Evolutionary conservation across 2,329 filamentous ascomycete species (phyloP).

Genomic region (Xenoacremonium recifei): DNA sequence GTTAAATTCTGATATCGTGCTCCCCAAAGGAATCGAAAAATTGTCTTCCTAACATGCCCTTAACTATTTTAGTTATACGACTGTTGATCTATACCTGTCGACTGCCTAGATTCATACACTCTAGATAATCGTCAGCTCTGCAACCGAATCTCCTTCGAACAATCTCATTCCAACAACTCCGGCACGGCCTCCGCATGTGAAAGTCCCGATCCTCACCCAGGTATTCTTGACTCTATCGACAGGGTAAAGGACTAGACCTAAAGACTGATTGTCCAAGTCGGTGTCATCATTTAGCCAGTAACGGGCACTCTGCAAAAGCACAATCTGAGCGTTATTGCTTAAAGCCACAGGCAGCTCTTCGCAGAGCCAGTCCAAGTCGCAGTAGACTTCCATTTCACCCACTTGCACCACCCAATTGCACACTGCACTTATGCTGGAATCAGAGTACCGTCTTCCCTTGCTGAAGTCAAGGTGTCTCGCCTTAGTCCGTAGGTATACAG

Average conservation of each 20-base stretch:
- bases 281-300: background rate
- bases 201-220: background rate
- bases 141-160: background rate
- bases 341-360: background rate
- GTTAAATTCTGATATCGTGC: no score
- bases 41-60: no score
- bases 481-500: background rate
- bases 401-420: background rate
- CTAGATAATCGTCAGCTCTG: background rate
- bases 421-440: background rate
- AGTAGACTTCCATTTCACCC: background rate
- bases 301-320: background rate
- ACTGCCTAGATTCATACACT: background rate
- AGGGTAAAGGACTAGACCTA: background rate
- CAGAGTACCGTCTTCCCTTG: background rate
- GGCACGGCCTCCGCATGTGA: background rate
- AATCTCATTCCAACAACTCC: background rate
- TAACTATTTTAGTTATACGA: no score
- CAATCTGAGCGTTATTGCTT: background rate
- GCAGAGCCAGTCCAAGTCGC: background rate
- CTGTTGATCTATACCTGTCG: no score
- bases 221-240: background rate
- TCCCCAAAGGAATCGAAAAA: no score
- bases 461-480: background rate
- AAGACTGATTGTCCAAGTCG: background rate